Evolutionary conservation across 2,329 filamentous ascomycete species (phyloP), one percentile per base, ranked within the genome.

Genomic region (Zymoseptoria brevis): DNA sequence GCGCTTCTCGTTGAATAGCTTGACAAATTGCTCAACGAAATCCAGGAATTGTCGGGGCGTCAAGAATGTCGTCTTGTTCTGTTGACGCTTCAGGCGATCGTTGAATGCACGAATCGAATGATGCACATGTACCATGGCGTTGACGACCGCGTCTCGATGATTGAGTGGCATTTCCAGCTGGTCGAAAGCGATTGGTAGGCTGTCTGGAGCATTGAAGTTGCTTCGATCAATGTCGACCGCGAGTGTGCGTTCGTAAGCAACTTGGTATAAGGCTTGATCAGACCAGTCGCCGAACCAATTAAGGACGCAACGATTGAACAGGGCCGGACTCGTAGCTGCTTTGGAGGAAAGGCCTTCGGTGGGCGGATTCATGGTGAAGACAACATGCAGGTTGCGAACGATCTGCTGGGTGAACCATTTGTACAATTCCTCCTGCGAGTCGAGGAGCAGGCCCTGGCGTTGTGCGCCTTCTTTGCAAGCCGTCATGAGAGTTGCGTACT

Each of bases 211-310:
- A 56, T 82, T 79, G 74, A 93, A 99, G 70, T 87, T 91, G 56
- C 89, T 81, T 63, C 91, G 87, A 72, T 99, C 94, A 57, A 99
- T 82, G 72, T 99, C 94, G 60, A 99, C 86, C n/a, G 90, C 93
- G 65, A 96, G 89, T 0, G 95, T 99, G 59, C 99, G 84, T 75
- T 99, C 94, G 63, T 89, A 91, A 22, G 89, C 92, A 63, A 99
- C 95, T 75, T 99, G 95, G 86, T 95, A 99, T 19, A 99, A 83
- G 45, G 94, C 95, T 77, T 99, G 94, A 74, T 99, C 94, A 56
- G 94, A 99, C 94, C 94, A 99, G 76, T 99, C 94, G 65, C 94
- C 94, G 73, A 99, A 96, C 94, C 94, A 99, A 77, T 99, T 99
- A 68, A 99, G 87, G 54, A 99, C 94, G 72, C 94, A 99, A 81